Base-by-base conservation (phyloP, 129 eudicot genomes). In the Artemisia annua region DNA sequence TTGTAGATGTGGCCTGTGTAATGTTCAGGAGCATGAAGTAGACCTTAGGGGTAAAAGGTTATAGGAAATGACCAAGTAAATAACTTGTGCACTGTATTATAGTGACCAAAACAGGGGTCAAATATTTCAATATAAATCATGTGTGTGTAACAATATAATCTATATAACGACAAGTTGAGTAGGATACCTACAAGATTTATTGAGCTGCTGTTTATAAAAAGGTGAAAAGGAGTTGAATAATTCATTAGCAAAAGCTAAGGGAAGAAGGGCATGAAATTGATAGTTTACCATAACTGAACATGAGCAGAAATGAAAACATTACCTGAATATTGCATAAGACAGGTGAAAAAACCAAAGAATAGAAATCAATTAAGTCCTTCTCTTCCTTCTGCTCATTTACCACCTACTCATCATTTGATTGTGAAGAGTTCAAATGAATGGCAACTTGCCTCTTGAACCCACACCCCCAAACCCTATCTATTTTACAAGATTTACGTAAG, bases 61-160 rank as follows among this genome's bases (percentile, higher is more conserved):
- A 39, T 7, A 39, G 46, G 10, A 39, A 0, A 62, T 28, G 8
- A 44, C 15, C 67, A 62, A 62, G 8, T 9, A 35, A 63, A 64
- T 8, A 64, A 43, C 26, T 39, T 64, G 67, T 62, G 17, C 43
- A 61, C 19, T 26, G 66, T 35, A 11, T 35, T 16, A 3, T n/a
- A 15, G 52, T n/a, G 52, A 50, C 28, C 51, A 39, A 43, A 8
- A 43, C 3, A 11, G 30, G 28, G 4, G 44, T 7, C 46, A 60
- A 24, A 62, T 12, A 4, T 62, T 62, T 32, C 48, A 14, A 35
- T 15, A 35, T n/a, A 19, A 44, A 63, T n/a, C 13, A 39, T 63
- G 35, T 39, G 51, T 49, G 43, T 63, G 69, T 63, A 63, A 63
- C 28, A 32, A 63, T 32, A 10, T 35, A 64, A 52, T 64, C 52